A percentile compares a stretch with the other conserved stretches of the same genome.
phyloP scores from a whole-genome alignment of 257 asterid species.

The Solanum chiquidenum region DNA sequence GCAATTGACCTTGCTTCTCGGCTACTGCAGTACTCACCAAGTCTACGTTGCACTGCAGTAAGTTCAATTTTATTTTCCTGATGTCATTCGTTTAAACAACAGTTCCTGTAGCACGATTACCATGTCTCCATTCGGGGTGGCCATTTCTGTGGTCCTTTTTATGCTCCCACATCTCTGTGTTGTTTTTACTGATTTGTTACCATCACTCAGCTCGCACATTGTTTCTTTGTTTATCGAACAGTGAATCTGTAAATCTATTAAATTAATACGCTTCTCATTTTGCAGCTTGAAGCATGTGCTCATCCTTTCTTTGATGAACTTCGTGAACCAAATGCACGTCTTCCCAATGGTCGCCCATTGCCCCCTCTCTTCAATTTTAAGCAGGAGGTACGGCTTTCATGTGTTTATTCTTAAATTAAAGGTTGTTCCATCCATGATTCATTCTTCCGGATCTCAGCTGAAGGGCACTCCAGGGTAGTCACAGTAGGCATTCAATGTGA shows the following conservation, averaged over 20 bases:
- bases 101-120: not conserved
- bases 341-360: conserved; percentile 81
- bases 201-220: not conserved
- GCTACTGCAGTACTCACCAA: conserved; percentile 89
- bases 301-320: conserved; percentile 95
- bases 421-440: not conserved
- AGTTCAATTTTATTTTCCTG: conserved; percentile 21
- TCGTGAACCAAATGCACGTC: conserved; percentile 78
- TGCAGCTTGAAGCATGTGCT: conserved; percentile 83
- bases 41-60: conserved; percentile 92
- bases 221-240: not conserved
- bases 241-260: not conserved
- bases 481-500: not conserved
- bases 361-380: conserved; percentile 87
- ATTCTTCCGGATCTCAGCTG: not conserved
- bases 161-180: not conserved
- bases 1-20: conserved; percentile 95
- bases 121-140: not conserved
- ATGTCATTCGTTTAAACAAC: not conserved
- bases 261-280: conserved; percentile 5
- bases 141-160: not conserved
- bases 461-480: not conserved
- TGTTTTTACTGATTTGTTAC: not conserved
- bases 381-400: conserved; percentile 51
- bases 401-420: not conserved